Percentiles rank a stretch among this genome's conserved stretches.
Conservation (phyloP, 1,284 basidiomycete species). For the Pterulicium gracile region DNA sequence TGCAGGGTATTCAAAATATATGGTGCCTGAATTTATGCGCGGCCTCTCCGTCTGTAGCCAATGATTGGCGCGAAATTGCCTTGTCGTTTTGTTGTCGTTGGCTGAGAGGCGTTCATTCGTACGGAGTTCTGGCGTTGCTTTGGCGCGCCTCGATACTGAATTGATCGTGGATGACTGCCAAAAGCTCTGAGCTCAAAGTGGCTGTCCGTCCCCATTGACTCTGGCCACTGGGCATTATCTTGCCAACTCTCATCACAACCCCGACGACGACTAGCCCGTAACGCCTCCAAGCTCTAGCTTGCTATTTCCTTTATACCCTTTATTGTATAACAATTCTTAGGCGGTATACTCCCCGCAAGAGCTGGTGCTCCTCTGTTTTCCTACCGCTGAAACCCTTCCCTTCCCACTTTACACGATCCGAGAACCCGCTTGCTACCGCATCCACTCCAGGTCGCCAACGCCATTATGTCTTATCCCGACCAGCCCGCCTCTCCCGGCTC, state of each 20-base stretch:
- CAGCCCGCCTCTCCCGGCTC: constrained; percentile 49
- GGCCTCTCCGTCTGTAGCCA: too few relatives aligned
- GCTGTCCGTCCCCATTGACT: neutral
- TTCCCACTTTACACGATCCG: constrained; percentile 9
- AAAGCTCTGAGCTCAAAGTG: neutral
- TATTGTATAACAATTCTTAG: constrained; percentile 12
- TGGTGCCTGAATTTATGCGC: too few relatives aligned
- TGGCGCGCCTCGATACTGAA: too few relatives aligned
- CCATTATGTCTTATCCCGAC: constrained; percentile 58
- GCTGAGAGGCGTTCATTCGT: too few relatives aligned
- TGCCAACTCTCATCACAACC: neutral
- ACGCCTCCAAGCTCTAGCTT: constrained; percentile 11
- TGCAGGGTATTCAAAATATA: too few relatives aligned
- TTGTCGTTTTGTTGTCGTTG: too few relatives aligned
- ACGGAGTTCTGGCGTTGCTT: too few relatives aligned
- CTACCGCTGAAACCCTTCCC: constrained; percentile 10
- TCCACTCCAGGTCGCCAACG: constrained; percentile 10
- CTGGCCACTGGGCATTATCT: neutral
- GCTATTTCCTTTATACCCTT: constrained; percentile 14
- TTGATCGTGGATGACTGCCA: too few relatives aligned
- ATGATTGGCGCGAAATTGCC: too few relatives aligned
- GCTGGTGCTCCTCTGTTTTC: constrained; percentile 18
- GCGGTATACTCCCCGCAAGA: constrained; percentile 24
- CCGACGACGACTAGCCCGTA: neutral
- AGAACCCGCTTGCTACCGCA: constrained; percentile 11